These are phyloP conservation scores for Kodamaea sagamina DNA, from an alignment of 805 yeast species.

Conservation along the genomic window DNA sequence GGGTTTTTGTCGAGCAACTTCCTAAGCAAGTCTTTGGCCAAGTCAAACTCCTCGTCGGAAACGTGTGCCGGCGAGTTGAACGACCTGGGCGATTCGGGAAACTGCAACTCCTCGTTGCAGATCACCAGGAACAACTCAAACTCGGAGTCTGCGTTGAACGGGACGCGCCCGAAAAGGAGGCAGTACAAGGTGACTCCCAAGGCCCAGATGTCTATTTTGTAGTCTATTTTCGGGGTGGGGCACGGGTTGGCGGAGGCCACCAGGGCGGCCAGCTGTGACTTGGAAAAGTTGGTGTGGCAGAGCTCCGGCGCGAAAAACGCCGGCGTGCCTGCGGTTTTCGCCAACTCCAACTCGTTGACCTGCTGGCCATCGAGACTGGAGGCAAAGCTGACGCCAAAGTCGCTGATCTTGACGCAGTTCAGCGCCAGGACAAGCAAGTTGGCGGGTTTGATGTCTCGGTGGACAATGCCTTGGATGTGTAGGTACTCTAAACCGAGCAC, in stretches of 20 bases:
- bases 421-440: constrained; percentile 72
- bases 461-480: constrained; percentile 88
- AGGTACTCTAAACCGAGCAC: constrained; percentile 85
- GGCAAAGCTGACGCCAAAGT: constrained; percentile 92
- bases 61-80: constrained; percentile 45
- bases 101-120: constrained; percentile 56
- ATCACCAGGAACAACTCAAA: constrained; percentile 84
- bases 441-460: constrained; percentile 95
- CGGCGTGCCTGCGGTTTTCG: constrained; percentile 97
- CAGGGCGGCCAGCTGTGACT: constrained; percentile 7
- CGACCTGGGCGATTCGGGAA: constrained; percentile 48
- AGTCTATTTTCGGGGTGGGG: constrained; percentile 55
- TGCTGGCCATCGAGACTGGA: constrained; percentile 43
- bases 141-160: constrained; percentile 85
- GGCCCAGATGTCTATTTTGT: constrained; percentile 97
- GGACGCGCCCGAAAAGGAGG: constrained; percentile 81
- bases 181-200: constrained; percentile 90
- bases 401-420: constrained; percentile 85
- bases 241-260: neutral
- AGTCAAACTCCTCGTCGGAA: constrained; percentile 43
- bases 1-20: constrained; percentile 74
- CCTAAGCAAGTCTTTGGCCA: constrained; percentile 58
- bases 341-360: constrained; percentile 69
- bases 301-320: constrained; percentile 89
- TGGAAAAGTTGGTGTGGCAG: constrained; percentile 58